These are phyloP conservation scores for Murraya koenigii DNA, from an alignment of 345 rosid species.

Conservation along the genomic window DNA sequence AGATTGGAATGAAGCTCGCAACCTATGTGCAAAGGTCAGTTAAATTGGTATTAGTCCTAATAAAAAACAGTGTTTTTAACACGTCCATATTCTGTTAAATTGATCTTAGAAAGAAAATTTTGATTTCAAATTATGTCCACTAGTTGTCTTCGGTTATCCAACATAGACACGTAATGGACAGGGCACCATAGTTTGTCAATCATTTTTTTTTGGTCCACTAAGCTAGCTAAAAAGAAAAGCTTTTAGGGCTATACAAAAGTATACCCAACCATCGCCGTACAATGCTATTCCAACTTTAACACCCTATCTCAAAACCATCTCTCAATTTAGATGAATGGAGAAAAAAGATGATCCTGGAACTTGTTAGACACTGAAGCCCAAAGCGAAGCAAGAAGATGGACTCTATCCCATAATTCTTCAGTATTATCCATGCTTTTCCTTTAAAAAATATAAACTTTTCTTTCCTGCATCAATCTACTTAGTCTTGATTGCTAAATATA, in stretches of 20 bases:
- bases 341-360: no score
- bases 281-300: no score
- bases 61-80: slow-evolving; percentile 1
- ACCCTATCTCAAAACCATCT: no score
- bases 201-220: background rate
- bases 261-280: no score
- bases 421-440: no score
- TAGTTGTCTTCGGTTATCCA: background rate
- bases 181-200: background rate
- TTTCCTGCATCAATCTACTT: background rate
- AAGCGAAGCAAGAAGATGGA: no score
- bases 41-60: slow-evolving; percentile 9
- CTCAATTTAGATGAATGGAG: no score
- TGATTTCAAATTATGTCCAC: background rate
- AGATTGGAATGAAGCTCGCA: slow-evolving; percentile 87
- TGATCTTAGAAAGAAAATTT: background rate
- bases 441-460: no score
- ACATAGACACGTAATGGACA: background rate
- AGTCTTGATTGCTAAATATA: background rate
- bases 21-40: slow-evolving; percentile 89
- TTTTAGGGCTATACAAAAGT: no score
- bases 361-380: no score
- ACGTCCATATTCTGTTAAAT: background rate
- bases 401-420: no score
- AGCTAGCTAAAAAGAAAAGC: no score